Conservation (phyloP, 2,329 filamentous ascomycete species). For the Graphium sp. region DNA sequence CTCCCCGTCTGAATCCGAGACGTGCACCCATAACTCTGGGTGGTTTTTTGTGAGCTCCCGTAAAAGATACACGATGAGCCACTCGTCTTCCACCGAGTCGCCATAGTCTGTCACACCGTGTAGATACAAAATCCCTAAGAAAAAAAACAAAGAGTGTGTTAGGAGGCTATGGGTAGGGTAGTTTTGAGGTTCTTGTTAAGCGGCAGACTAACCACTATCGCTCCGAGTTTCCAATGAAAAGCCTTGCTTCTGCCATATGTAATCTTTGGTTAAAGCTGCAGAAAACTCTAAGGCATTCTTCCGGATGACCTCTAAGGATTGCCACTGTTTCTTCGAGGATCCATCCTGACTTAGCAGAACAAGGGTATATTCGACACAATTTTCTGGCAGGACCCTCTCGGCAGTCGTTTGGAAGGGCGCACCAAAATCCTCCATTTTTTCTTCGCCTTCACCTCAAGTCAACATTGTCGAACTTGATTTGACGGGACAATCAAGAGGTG, state of each 20-base stretch:
- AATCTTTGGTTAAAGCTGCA: conserved; percentile 54
- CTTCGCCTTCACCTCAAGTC: no score
- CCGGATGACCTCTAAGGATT: conserved; percentile 54
- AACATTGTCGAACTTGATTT: no score
- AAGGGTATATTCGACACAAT: conserved; percentile 72
- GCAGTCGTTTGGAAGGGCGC: no score
- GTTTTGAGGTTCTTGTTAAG: not conserved
- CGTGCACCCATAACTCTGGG: conserved; percentile 61
- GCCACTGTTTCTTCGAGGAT: conserved; percentile 37
- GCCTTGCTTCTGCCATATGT: conserved; percentile 86
- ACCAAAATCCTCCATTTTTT: no score
- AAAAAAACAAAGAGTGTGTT: not conserved
- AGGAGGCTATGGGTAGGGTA: not conserved
- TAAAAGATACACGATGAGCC: conserved; percentile 84
- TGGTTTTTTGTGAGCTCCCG: conserved; percentile 63
- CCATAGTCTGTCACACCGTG: conserved; percentile 73
- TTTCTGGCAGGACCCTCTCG: conserved; percentile 72
- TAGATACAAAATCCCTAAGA: conserved; percentile 40
- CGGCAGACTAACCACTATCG: conserved; percentile 27
- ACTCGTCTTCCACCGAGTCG: conserved; percentile 93
- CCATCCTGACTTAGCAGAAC: conserved; percentile 46
- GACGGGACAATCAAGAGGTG: no score
- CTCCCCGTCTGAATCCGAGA: conserved; percentile 82
- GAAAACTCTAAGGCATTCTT: conserved; percentile 48
- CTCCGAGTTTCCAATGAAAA: conserved; percentile 56